A percentile compares a stretch with the other conserved stretches of the same genome.
Evolutionary conservation across 495 filamentous ascomycete genomes (phyloP).

Genomic region (Neurospora sp.): DNA sequence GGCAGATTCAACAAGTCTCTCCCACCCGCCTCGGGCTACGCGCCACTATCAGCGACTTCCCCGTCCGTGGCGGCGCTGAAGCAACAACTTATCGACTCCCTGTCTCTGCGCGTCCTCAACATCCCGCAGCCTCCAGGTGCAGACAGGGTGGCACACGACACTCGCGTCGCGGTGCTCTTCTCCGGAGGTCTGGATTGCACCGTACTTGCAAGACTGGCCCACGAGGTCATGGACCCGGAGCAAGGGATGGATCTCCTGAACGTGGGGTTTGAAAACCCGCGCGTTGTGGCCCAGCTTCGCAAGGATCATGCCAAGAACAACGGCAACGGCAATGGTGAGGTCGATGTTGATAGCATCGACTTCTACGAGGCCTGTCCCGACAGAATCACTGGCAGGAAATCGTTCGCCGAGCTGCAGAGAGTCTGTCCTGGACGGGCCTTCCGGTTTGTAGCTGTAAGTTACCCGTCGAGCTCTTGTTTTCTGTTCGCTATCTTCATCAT

Average conservation of each 20-base stretch:
- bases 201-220: conserved; percentile 69
- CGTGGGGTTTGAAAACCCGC: conserved; percentile 92
- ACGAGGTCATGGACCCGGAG: conserved; percentile 58
- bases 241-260: conserved; percentile 83
- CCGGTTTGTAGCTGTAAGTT: conserved; percentile 60
- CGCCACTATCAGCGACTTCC: conserved; percentile 36
- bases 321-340: background rate
- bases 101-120: conserved; percentile 53
- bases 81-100: conserved; percentile 50
- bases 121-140: conserved; percentile 49
- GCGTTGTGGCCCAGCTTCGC: conserved; percentile 41
- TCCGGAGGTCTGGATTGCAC: conserved; percentile 94
- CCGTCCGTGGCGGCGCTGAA: conserved; percentile 46
- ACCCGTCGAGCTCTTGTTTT: too few species aligned
- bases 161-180: conserved; percentile 73
- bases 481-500: background rate
- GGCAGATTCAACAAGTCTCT: conserved; percentile 50
- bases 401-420: conserved; percentile 58
- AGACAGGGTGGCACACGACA: conserved; percentile 11
- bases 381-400: conserved; percentile 70
- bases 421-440: conserved; percentile 66
- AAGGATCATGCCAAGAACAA: conserved; percentile 8
- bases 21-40: conserved; percentile 21
- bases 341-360: conserved; percentile 8
- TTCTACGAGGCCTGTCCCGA: conserved; percentile 82